phyloP scores from a whole-genome alignment of 176 grass and related monocot species.

The Oryza brachyantha region DNA sequence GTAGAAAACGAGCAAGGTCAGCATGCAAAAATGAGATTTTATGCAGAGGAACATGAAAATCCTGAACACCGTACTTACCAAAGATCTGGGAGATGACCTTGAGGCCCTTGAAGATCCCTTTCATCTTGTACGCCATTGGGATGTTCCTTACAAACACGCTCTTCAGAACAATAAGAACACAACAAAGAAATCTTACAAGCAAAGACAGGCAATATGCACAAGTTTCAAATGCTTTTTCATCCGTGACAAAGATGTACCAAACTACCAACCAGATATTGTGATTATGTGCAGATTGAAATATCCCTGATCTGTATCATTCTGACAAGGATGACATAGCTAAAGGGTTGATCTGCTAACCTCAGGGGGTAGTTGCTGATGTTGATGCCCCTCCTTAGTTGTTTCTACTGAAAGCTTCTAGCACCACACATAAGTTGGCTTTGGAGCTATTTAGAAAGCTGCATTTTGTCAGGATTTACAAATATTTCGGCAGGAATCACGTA shows the following conservation, averaged over 20 bases:
- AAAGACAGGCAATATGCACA: neutral
- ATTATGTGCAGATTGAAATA: neutral
- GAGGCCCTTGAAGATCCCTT: slow-evolving; percentile 74
- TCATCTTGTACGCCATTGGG: slow-evolving; percentile 70
- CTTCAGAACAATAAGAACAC: slow-evolving; percentile 13
- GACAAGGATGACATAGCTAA: slow-evolving; percentile 1
- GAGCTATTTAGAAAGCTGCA: neutral
- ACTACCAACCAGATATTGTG: slow-evolving; percentile 14
- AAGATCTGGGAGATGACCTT: slow-evolving; percentile 78
- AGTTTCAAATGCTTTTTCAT: slow-evolving; percentile 25
- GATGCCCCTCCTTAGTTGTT: neutral
- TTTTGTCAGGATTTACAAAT: neutral
- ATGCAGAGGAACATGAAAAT: neutral
- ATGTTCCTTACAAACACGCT: neutral
- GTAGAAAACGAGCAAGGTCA: neutral
- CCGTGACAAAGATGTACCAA: slow-evolving; percentile 34
- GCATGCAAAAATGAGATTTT: neutral
- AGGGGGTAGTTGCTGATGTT: slow-evolving; percentile 26
- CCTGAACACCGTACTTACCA: slow-evolving; percentile 15
- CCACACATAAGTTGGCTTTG: neutral
- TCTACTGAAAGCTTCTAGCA: neutral
- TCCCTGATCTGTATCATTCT: neutral
- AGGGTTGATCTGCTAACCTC: neutral
- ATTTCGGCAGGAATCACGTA: neutral
- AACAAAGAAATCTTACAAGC: neutral